Percentiles rank a stretch among this genome's conserved stretches.
These are phyloP conservation scores for Trichocladium antarcticum DNA, from an alignment of 495 filamentous ascomycete species.

Conservation along the genomic window DNA sequence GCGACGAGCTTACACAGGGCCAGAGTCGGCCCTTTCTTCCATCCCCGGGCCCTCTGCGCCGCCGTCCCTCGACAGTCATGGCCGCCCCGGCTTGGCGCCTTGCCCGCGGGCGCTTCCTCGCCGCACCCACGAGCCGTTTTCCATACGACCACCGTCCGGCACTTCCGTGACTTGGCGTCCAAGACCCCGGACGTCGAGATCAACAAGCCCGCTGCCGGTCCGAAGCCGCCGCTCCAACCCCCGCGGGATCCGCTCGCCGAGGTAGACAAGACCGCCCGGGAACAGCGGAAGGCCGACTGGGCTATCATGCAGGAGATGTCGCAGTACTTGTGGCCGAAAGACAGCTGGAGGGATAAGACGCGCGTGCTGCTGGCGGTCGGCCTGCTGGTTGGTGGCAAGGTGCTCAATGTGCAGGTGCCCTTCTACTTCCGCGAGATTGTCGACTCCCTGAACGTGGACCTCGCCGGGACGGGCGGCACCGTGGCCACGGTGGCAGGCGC, in stretches of 20 bases:
- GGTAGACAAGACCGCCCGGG: constrained; percentile 52
- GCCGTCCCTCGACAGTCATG: constrained; percentile 2
- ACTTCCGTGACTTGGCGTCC: background rate
- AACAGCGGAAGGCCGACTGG: constrained; percentile 95
- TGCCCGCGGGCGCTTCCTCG: background rate
- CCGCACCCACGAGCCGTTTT: constrained; percentile 16
- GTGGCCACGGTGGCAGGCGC: constrained; percentile 80
- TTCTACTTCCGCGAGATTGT: constrained; percentile 99
- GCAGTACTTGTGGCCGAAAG: constrained; percentile 93
- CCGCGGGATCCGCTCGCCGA: constrained; percentile 22
- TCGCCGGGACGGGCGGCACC: constrained; percentile 68
- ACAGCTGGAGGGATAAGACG: constrained; percentile 67
- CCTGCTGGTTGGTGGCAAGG: constrained; percentile 80
- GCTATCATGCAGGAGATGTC: constrained; percentile 97
- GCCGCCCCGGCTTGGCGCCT: background rate
- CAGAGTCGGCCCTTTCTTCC: constrained; percentile 6
- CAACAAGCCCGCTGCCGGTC: background rate
- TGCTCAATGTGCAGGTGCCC: constrained; percentile 92
- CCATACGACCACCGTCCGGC: constrained; percentile 12
- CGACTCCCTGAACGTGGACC: constrained; percentile 93
- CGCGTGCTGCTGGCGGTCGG: constrained; percentile 72
- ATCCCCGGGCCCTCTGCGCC: background rate
- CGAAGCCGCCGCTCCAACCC: constrained; percentile 5
- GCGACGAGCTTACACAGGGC: constrained; percentile 12
- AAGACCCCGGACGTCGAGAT: background rate